Evolutionary conservation across 2,329 filamentous ascomycete genomes (phyloP), one percentile per base, ranked within the genome.

Genomic region (Pestalotiopsis sp.): DNA sequence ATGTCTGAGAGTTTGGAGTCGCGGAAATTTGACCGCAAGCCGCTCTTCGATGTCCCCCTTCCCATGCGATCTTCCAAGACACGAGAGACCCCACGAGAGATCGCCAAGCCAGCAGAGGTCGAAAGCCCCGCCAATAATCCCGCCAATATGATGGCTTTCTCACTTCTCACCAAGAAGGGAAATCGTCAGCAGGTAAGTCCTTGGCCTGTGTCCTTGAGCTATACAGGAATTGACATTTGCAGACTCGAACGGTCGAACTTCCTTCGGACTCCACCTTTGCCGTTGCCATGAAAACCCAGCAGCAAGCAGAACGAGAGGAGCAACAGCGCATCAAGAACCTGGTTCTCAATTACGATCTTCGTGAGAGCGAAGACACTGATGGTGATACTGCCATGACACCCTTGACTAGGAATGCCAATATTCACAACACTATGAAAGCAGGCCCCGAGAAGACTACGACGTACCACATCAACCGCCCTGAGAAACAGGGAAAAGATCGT

Each of bases 251-350:
- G 5, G 94, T 98, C 73, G 94, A 96, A 75, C 84, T 98, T 61
- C 92, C 92, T 10, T 91, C 95, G 1, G 93, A 99, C 78, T 98
- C 96, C 0, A 94, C 90, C 63, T 98, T 99, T 81, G 96, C 96
- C 5, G 88, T 98, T 71, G 96, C 96, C 57, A 96, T 99, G 94
- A 96, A 94, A 78, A 94, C 89, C 69, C 94, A 98, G 81, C 94
- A 98, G 78, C 92, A 97, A 80, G 95, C 94, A 2, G 95, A 98
- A 78, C 91, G 92, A 65, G 96, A 97, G 77, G 97, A 99, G 79
- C 95, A 99, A 79, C 94, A 98, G 79, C 92, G 96, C 70, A 99
- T 99, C 88, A 99, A 99, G 84, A 97, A 94, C 75, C 86, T 99
- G 59, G 96, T 99, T 66, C 85, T 99, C 73, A 98, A 98, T 80